phyloP scores from a whole-genome alignment of 192 early-diverging fungal genomes.

The Coemansia sp. region DNA sequence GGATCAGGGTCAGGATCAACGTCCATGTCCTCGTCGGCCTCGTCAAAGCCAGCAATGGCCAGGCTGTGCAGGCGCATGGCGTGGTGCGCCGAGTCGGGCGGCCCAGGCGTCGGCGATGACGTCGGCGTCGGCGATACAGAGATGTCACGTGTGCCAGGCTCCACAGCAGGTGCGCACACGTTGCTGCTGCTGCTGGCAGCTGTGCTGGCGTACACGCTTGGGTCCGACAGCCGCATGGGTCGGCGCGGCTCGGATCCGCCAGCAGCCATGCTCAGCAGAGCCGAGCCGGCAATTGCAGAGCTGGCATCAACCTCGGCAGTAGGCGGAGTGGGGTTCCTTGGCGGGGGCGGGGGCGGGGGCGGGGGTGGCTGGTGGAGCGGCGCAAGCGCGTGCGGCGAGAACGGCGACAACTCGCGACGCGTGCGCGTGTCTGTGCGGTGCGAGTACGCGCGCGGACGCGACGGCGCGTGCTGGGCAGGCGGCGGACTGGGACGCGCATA shows the following conservation, averaged over 20 bases:
- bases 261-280: conserved; percentile 52
- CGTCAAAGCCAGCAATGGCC: neutral
- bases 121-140: conserved; percentile 46
- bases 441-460: conserved; percentile 45
- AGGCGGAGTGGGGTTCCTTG: no score
- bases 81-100: neutral
- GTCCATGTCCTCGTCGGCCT: conserved; percentile 13
- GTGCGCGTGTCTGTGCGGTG: conserved; percentile 38
- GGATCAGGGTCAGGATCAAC: neutral
- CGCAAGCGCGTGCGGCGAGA: conserved; percentile 7
- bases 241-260: conserved; percentile 35
- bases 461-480: conserved; percentile 6
- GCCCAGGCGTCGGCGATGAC: conserved; percentile 4
- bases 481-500: conserved; percentile 13
- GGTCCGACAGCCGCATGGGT: conserved; percentile 37
- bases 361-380: neutral
- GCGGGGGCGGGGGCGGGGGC: neutral
- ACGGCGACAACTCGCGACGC: conserved; percentile 39
- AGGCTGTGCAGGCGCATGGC: neutral
- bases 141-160: conserved; percentile 46
- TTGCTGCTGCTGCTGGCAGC: neutral
- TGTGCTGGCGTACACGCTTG: conserved; percentile 37
- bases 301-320: conserved; percentile 38
- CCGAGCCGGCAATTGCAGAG: conserved; percentile 50
- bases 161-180: no score